phyloP scores from a whole-genome alignment of 2,329 filamentous ascomycete genomes.

The Fusarium xylarioides region DNA sequence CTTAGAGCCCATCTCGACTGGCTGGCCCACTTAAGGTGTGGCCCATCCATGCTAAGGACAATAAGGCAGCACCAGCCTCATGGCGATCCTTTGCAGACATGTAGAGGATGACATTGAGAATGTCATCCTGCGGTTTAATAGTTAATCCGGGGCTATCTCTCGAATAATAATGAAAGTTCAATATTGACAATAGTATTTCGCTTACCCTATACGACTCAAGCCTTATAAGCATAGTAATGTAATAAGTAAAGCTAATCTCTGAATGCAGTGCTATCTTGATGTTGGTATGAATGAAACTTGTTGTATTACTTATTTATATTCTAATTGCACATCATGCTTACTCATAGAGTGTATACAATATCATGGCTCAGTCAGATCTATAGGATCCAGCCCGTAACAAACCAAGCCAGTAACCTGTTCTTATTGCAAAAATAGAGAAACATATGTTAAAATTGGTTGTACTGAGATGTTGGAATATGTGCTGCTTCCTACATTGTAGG shows the following conservation, averaged over 20 bases:
- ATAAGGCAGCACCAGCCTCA: constrained; percentile 34
- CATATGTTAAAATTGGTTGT: not conserved
- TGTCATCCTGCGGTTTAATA: constrained; percentile 1
- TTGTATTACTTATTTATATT: too few species aligned
- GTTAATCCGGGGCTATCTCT: not conserved
- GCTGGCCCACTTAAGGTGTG: constrained; percentile 25
- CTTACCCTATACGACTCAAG: not conserved
- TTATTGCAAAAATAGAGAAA: not conserved
- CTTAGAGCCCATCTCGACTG: constrained; percentile 24
- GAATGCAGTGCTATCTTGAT: not conserved
- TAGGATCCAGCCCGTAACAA: not conserved
- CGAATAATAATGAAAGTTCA: too few species aligned
- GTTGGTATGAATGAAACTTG: not conserved
- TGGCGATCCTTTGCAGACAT: constrained; percentile 25
- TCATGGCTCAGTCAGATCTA: not conserved
- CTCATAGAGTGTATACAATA: not conserved
- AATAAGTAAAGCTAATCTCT: not conserved
- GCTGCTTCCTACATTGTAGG: not conserved
- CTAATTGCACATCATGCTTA: not conserved
- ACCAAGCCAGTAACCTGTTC: not conserved
- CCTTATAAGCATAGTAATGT: not conserved
- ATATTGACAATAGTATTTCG: not conserved
- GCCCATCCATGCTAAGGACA: constrained; percentile 17
- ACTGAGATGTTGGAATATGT: not conserved
- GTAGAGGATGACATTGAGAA: not conserved